These are phyloP conservation scores for Penicillium italicum DNA, from an alignment of 2,329 filamentous ascomycete genomes.

Conservation along the genomic window DNA sequence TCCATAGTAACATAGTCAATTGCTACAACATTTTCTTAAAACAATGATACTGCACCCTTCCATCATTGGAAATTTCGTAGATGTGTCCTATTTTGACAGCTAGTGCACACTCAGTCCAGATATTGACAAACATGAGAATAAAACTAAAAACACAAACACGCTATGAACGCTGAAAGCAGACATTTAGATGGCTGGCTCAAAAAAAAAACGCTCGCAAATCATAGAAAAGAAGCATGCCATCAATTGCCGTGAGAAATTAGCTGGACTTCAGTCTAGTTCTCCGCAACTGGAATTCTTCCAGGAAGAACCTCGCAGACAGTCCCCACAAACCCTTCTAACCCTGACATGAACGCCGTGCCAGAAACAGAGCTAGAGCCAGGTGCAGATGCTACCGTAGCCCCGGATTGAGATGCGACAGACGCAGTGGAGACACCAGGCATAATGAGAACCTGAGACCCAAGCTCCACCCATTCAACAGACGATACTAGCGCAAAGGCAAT, in stretches of 20 bases:
- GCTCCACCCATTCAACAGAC: conserved; percentile 55
- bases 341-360: conserved; percentile 48
- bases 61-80: not conserved
- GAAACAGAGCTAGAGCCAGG: conserved; percentile 41
- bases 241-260: not conserved
- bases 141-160: not conserved
- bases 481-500: conserved; percentile 58
- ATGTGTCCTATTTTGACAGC: not conserved
- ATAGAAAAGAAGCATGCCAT: not conserved
- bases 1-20: not conserved
- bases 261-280: not conserved
- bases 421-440: conserved; percentile 54
- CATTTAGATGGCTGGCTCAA: not conserved
- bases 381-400: conserved; percentile 47
- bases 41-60: conserved; percentile 1
- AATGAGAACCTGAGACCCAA: conserved; percentile 56
- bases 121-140: not conserved
- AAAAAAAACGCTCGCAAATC: not conserved
- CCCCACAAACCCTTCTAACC: conserved; percentile 60
- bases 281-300: conserved; percentile 6
- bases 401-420: conserved; percentile 42
- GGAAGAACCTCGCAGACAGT: conserved; percentile 36
- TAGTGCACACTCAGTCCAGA: not conserved
- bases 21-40: conserved; percentile 3
- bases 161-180: not conserved